A percentile compares a stretch with the other conserved stretches of the same genome.
Conservation (phyloP, 2,329 filamentous ascomycete genomes). For the Cladosporium sp. region DNA sequence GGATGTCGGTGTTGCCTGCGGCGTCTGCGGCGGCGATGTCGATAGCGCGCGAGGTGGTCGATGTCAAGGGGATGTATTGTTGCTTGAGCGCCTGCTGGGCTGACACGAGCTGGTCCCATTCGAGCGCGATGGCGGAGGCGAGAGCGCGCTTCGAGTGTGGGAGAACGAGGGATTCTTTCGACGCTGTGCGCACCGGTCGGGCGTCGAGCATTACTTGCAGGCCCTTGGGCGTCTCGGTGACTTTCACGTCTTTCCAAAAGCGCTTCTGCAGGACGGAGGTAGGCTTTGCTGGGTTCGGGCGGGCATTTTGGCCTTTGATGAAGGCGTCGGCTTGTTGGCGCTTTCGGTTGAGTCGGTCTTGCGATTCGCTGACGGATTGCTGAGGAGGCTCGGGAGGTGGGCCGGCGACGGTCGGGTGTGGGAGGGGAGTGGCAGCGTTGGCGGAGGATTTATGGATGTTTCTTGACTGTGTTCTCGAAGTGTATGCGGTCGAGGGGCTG, state of each 20-base stretch:
- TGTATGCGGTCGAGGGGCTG: not conserved
- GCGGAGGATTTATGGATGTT: conserved; percentile 37
- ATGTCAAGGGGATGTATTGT: conserved; percentile 86
- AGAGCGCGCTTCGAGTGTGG: conserved; percentile 73
- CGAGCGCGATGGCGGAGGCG: conserved; percentile 76
- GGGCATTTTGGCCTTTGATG: conserved; percentile 39
- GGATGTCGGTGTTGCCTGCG: conserved; percentile 45
- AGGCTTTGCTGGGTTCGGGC: conserved; percentile 39
- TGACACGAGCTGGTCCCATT: conserved; percentile 83
- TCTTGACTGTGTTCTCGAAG: conserved; percentile 19
- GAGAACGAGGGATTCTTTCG: conserved; percentile 64
- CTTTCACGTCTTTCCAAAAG: conserved; percentile 82
- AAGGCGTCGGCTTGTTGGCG: conserved; percentile 46
- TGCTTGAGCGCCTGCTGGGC: conserved; percentile 77
- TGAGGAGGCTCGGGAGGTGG: conserved; percentile 54
- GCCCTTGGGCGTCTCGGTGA: conserved; percentile 58
- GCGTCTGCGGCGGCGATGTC: conserved; percentile 70
- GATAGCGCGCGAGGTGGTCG: conserved; percentile 72
- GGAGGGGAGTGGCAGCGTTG: conserved; percentile 49
- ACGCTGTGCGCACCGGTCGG: conserved; percentile 70
- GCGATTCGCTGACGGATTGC: conserved; percentile 42
- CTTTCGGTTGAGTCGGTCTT: conserved; percentile 43
- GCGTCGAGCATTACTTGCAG: conserved; percentile 68
- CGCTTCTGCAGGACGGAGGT: conserved; percentile 56
- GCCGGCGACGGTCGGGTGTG: conserved; percentile 51